Percentiles rank a stretch among this genome's conserved stretches.
phyloP scores from a whole-genome alignment of 345 rosid genomes.

The Citrus medica region DNA sequence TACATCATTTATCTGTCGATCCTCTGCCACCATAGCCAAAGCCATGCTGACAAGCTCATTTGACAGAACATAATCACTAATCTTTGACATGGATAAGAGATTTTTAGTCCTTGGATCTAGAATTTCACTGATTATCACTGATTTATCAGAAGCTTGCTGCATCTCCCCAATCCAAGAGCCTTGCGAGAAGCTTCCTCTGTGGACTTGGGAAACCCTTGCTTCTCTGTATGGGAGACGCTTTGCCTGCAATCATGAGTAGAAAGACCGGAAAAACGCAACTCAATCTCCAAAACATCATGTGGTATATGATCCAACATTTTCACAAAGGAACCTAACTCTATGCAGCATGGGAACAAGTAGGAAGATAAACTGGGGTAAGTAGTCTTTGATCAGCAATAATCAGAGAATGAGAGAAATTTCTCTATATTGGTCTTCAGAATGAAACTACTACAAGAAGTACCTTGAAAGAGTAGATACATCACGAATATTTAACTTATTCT shows the following conservation, averaged over 20 bases:
- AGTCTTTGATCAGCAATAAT: background rate
- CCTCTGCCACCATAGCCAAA: slow-evolving; percentile 81
- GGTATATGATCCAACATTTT: background rate
- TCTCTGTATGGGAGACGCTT: slow-evolving; percentile 65
- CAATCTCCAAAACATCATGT: background rate
- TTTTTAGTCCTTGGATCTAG: slow-evolving; percentile 73
- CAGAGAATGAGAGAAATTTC: background rate
- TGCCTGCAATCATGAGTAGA: slow-evolving; percentile 37
- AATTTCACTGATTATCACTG: slow-evolving; percentile 72
- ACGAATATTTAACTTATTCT: background rate
- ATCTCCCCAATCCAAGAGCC: slow-evolving; percentile 77
- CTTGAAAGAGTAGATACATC: background rate
- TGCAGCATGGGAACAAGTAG: background rate
- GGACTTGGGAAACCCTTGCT: slow-evolving; percentile 30
- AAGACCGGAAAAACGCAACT: background rate
- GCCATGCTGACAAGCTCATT: slow-evolving; percentile 87
- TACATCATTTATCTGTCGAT: slow-evolving; percentile 64
- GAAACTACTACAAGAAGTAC: background rate
- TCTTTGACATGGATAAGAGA: slow-evolving; percentile 61
- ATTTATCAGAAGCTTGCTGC: slow-evolving; percentile 75
- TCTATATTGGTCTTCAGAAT: background rate
- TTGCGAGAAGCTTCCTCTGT: slow-evolving; percentile 50
- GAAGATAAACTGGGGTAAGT: background rate
- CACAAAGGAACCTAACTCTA: background rate
- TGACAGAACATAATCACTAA: slow-evolving; percentile 70